A percentile compares a stretch with the other conserved stretches of the same genome.
phyloP scores from a whole-genome alignment of 257 asterid genomes.

The Solanum medicagineum region DNA sequence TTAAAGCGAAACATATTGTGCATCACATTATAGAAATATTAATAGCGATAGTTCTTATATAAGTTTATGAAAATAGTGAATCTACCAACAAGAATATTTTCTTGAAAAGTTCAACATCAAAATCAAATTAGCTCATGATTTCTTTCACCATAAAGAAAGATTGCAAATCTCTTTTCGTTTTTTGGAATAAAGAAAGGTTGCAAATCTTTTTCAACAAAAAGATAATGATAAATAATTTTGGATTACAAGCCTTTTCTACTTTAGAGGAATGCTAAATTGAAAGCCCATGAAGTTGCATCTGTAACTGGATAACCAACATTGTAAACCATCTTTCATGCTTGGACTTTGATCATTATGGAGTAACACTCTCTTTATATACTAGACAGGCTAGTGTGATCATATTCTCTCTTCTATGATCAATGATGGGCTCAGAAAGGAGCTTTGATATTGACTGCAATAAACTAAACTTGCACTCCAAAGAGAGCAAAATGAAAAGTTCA shows the following conservation, averaged over 20 bases:
- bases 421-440: background rate
- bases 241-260: background rate
- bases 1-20: no score
- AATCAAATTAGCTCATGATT: no score
- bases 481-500: background rate
- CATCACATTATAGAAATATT: no score
- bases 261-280: background rate
- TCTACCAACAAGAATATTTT: no score
- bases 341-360: background rate
- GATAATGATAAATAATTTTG: background rate
- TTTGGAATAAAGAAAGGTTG: no score
- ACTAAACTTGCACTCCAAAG: background rate
- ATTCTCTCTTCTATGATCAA: background rate
- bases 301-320: background rate
- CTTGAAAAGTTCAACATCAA: no score
- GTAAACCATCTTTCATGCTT: background rate
- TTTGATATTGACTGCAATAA: background rate
- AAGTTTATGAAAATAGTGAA: no score
- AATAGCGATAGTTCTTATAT: no score
- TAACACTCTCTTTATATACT: background rate
- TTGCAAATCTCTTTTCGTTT: no score
- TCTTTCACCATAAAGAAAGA: no score
- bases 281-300: background rate
- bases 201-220: no score
- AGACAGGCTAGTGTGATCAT: background rate